A percentile compares a stretch with the other conserved stretches of the same genome.
These are phyloP conservation scores for Ceratocystis colombiana DNA, from an alignment of 2,329 filamentous ascomycete species.

Conservation along the genomic window DNA sequence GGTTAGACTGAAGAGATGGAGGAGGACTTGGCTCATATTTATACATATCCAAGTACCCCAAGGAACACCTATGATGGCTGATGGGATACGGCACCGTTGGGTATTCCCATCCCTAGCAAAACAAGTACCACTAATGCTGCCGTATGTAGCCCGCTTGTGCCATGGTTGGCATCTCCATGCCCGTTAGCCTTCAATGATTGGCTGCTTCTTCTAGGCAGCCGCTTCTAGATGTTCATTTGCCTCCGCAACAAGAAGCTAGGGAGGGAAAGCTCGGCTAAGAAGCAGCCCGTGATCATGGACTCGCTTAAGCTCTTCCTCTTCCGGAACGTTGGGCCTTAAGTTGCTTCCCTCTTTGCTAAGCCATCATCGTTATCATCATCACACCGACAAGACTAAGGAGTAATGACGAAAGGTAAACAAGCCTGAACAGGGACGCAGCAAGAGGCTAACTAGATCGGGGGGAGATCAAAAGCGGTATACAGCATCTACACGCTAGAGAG, in stretches of 20 bases:
- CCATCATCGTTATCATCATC: background rate
- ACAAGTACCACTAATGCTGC: background rate
- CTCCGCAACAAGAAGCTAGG: background rate
- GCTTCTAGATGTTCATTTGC: background rate
- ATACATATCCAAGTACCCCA: slow-evolving; percentile 7
- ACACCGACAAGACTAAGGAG: background rate
- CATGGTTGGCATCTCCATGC: background rate
- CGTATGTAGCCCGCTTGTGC: too few species aligned
- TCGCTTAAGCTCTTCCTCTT: background rate
- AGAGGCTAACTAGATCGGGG: background rate
- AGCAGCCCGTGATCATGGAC: background rate
- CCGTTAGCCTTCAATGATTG: background rate
- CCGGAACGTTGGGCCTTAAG: background rate
- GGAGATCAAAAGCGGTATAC: slow-evolving; percentile 3
- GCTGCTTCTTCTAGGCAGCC: slow-evolving; percentile 6
- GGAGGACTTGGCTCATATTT: slow-evolving; percentile 3
- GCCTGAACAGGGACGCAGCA: background rate
- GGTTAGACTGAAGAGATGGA: background rate
- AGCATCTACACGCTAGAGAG: background rate
- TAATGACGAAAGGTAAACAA: background rate
- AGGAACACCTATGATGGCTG: background rate
- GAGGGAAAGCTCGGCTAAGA: background rate
- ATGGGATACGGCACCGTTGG: background rate
- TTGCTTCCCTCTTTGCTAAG: background rate
- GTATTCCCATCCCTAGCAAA: background rate